phyloP scores from a whole-genome alignment of 108 stramenopile genomes.

The Cyclotella sp. region DNA sequence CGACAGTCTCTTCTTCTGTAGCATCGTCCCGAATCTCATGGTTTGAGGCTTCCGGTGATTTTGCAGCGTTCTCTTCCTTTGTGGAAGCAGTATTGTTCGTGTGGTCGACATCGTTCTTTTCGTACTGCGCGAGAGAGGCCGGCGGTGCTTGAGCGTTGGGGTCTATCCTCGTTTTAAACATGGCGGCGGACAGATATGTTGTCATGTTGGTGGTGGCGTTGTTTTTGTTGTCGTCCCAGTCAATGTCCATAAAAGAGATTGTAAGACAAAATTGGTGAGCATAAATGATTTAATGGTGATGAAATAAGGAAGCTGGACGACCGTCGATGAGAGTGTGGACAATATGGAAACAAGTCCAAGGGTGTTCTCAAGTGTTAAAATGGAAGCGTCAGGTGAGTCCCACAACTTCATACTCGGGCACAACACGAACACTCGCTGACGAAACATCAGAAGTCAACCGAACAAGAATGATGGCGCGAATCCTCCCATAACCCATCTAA shows the following conservation, averaged over 20 bases:
- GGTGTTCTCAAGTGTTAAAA: not conserved
- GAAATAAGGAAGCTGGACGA: not conserved
- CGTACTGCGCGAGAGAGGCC: not conserved
- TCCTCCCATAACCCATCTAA: no score
- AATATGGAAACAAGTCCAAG: not conserved
- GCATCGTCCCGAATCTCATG: not conserved
- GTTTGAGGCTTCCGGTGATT: not conserved
- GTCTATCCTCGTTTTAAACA: conserved; percentile 19
- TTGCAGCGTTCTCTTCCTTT: conserved; percentile 1
- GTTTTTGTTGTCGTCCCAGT: not conserved
- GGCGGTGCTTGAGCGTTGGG: conserved; percentile 4
- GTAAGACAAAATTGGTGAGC: not conserved
- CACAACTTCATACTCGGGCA: not conserved
- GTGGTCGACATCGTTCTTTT: not conserved
- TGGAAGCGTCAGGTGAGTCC: not conserved
- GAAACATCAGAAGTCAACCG: no score
- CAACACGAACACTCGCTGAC: no score
- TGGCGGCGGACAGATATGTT: conserved; percentile 13
- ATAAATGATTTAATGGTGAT: not conserved
- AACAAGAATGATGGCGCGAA: no score
- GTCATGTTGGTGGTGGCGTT: conserved; percentile 13
- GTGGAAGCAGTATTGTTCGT: not conserved
- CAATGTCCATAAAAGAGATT: not conserved
- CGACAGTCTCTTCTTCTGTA: not conserved
- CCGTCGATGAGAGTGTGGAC: not conserved